A percentile compares a stretch with the other conserved stretches of the same genome.
Evolutionary conservation across 169 alveolate genomes (phyloP).

Genomic region (Blepharisma undulans): DNA sequence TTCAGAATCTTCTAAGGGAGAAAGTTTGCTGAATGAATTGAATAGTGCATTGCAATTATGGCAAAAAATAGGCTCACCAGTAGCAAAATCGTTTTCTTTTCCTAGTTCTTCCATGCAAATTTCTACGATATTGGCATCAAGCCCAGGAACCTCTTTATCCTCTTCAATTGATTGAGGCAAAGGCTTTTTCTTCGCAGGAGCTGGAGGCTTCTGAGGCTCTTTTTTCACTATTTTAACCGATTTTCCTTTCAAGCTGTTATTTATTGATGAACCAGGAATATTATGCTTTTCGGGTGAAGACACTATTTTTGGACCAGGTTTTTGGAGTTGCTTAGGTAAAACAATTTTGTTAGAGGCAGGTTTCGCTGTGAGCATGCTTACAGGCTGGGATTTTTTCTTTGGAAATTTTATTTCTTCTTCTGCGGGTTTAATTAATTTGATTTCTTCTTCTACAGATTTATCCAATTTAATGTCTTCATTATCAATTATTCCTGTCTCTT

Average conservation of each 20-base stretch:
- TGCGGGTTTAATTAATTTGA: neutral
- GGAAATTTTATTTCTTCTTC: neutral
- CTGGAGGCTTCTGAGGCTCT: neutral
- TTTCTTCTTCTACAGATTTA: neutral
- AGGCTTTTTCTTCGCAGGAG: neutral
- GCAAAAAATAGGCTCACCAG: slow-evolving; percentile 35
- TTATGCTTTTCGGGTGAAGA: neutral
- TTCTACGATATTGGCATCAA: slow-evolving; percentile 15
- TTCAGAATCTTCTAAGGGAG: slow-evolving; percentile 11
- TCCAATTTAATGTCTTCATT: neutral
- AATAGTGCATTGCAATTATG: neutral
- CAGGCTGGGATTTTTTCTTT: neutral
- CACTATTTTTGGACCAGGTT: neutral
- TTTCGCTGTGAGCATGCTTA: neutral
- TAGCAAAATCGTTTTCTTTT: slow-evolving; percentile 5
- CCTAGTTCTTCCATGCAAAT: neutral
- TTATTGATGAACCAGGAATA: neutral
- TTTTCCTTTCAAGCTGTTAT: neutral
- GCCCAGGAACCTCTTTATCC: neutral
- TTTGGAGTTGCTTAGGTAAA: neutral
- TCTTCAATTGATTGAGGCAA: neutral
- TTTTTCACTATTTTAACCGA: slow-evolving; percentile 5
- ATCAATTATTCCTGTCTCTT: neutral
- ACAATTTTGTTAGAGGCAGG: neutral
- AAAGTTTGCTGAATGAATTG: slow-evolving; percentile 1